Evolutionary conservation across 108 stramenopile species (phyloP), one percentile per base, ranked within the genome.

Genomic region (Schizochytrium sp.): DNA sequence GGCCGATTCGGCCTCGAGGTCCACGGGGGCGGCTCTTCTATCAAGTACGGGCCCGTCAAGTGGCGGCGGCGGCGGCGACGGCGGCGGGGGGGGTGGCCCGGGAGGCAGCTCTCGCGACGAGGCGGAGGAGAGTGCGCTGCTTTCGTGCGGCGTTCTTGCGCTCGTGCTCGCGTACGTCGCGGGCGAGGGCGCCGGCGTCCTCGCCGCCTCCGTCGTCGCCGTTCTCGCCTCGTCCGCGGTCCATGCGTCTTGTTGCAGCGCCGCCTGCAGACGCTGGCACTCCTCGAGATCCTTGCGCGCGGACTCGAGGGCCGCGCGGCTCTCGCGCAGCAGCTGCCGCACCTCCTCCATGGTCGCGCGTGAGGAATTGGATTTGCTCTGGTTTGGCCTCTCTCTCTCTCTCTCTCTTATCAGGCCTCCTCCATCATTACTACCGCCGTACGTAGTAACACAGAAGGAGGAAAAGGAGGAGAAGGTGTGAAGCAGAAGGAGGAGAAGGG

Each of bases 261-360:
- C 8, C 8, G 63, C 63, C 41, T 69, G 63, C 25, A 69, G 25
- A 14, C 41, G 25, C 63, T 53, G 45, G 28, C 76, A 83, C 28
- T 8, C 76, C 48, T 83, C 76, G 25, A 83, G 76, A 4, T 83
- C 76, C 76, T 83, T 83, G 48, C 76, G 45, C 45, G 76, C 76
- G 12, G 51, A 43, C 51, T 83, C 76, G n/a, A 83, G 28, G 43
- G 51, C 48, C 45, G 76, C 45, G 45, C 76, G 45, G 76, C 76
- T 83, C 76, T 83, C 76, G 48, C 76, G 76, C 76, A 83, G 51
- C 48, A 83, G 76, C 76, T 6, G 10, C 14, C 51, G 45, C 18
- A 53, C 76, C 51, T 83, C 76, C 76, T 83, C 76, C 76, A 83
- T 83, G 48, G 16, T 83, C 48, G 34, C 34, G 34, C 34, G 34